Percentiles rank a stretch among this genome's conserved stretches.
phyloP scores from a whole-genome alignment of 1,139 yeast species.

The Blastobotrys ciferrii region DNA sequence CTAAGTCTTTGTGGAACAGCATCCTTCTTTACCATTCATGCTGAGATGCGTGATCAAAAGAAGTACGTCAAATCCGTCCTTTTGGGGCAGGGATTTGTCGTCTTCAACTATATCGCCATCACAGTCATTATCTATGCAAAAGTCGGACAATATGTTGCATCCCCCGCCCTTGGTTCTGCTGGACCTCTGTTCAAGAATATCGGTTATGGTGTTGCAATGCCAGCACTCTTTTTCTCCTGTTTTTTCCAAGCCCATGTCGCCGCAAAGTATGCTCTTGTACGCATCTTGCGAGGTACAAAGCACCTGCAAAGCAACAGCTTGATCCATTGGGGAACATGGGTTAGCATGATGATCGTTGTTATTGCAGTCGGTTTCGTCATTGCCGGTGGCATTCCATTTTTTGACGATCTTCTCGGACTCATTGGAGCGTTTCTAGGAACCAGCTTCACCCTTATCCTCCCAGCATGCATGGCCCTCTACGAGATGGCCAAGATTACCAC shows the following conservation, averaged over 20 bases:
- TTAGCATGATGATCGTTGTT: conserved; percentile 41
- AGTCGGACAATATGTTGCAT: conserved; percentile 15
- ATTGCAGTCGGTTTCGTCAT: conserved; percentile 56
- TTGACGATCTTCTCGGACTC: conserved; percentile 54
- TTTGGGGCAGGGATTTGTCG: conserved; percentile 14
- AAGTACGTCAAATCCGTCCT: conserved; percentile 10
- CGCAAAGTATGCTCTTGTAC: conserved; percentile 13
- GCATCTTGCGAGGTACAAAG: conserved; percentile 12
- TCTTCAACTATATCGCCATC: conserved; percentile 13
- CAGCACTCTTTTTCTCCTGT: conserved; percentile 15
- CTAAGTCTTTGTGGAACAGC: conserved; percentile 15
- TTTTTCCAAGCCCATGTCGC: conserved; percentile 17
- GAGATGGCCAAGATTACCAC: conserved; percentile 6
- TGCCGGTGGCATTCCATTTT: conserved; percentile 64
- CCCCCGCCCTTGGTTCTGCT: conserved; percentile 18
- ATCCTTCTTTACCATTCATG: conserved; percentile 15
- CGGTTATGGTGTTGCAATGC: conserved; percentile 14
- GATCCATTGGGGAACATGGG: conserved; percentile 57
- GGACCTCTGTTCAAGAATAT: conserved; percentile 16
- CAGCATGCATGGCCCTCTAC: conserved; percentile 13
- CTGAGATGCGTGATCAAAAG: conserved; percentile 14
- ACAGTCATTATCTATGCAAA: conserved; percentile 13
- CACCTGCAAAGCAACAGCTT: conserved; percentile 14
- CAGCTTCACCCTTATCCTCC: conserved; percentile 11
- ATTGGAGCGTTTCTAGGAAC: conserved; percentile 52